phyloP scores from a whole-genome alignment of 1,139 yeast genomes.

The Geotrichum histeridarum region DNA sequence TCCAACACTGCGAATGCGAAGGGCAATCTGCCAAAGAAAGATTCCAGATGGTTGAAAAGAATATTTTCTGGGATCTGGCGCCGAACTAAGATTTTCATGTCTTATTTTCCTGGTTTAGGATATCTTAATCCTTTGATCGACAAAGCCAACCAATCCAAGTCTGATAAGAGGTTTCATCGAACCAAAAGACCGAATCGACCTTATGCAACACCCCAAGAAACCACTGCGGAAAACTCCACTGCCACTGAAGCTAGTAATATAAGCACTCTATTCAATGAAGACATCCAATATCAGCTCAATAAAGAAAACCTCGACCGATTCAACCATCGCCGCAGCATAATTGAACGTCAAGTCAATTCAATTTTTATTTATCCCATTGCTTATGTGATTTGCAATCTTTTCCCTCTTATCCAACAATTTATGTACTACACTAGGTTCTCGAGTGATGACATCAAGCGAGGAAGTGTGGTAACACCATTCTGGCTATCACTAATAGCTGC shows the following conservation, averaged over 20 bases:
- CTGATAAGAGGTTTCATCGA: background rate
- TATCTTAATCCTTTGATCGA: slow-evolving; percentile 2
- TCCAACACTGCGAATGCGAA: background rate
- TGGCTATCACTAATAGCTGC: slow-evolving; percentile 69
- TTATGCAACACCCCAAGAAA: background rate
- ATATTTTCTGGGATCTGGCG: background rate
- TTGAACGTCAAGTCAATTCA: slow-evolving; percentile 72
- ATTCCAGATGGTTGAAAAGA: background rate
- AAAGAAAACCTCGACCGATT: slow-evolving; percentile 56
- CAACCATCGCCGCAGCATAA: slow-evolving; percentile 55
- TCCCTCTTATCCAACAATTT: slow-evolving; percentile 69
- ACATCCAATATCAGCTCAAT: slow-evolving; percentile 40
- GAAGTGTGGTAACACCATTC: slow-evolving; percentile 43
- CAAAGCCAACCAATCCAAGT: background rate
- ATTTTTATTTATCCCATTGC: slow-evolving; percentile 83
- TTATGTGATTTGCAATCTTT: slow-evolving; percentile 71
- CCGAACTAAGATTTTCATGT: background rate
- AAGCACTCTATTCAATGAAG: slow-evolving; percentile 32
- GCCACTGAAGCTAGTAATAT: background rate
- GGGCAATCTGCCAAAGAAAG: background rate
- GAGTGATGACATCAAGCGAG: background rate
- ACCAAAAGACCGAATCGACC: too few species aligned
- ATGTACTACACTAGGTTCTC: slow-evolving; percentile 44
- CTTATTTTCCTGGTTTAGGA: slow-evolving; percentile 2
- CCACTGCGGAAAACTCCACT: background rate